Evolutionary conservation across 2,329 filamentous ascomycete species (phyloP).

Genomic region (Phyllosticta citriasiana): DNA sequence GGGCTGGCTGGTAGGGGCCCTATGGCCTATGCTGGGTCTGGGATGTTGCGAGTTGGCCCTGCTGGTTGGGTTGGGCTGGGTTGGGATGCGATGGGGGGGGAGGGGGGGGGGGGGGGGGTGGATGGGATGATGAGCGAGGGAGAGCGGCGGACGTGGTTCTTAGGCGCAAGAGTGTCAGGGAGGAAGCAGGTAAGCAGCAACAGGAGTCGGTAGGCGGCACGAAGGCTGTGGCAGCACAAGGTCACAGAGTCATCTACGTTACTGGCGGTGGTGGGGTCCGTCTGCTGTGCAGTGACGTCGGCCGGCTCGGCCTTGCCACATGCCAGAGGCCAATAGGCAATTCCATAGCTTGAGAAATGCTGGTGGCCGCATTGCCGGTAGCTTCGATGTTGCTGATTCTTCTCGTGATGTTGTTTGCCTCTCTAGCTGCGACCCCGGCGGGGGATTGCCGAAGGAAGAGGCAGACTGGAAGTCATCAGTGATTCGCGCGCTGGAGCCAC

Average conservation of each 20-base stretch:
- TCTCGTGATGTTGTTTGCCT: not conserved
- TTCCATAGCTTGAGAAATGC: not conserved
- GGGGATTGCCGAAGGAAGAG: not conserved
- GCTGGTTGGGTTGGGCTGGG: not conserved
- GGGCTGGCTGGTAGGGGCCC: not conserved
- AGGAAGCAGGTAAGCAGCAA: not conserved
- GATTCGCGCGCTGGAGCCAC: not conserved
- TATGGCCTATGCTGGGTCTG: not conserved
- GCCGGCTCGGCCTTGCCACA: not conserved
- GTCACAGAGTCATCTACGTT: not conserved
- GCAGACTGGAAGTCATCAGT: not conserved
- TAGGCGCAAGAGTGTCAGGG: not conserved
- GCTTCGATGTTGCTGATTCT: not conserved
- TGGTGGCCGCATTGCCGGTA: not conserved
- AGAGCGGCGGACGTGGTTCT: not conserved
- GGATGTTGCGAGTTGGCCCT: not conserved
- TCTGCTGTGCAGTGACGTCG: not conserved
- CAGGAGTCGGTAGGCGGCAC: not conserved
- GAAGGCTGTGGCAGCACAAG: not conserved
- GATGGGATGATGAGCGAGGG: no score
- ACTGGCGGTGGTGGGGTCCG: not conserved
- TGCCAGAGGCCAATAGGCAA: not conserved
- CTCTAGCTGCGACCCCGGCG: no score
- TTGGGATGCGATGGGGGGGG: not conserved
- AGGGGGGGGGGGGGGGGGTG: no score